phyloP scores from a whole-genome alignment of 2,329 filamentous ascomycete species.

The Trichoderma atroviride region DNA sequence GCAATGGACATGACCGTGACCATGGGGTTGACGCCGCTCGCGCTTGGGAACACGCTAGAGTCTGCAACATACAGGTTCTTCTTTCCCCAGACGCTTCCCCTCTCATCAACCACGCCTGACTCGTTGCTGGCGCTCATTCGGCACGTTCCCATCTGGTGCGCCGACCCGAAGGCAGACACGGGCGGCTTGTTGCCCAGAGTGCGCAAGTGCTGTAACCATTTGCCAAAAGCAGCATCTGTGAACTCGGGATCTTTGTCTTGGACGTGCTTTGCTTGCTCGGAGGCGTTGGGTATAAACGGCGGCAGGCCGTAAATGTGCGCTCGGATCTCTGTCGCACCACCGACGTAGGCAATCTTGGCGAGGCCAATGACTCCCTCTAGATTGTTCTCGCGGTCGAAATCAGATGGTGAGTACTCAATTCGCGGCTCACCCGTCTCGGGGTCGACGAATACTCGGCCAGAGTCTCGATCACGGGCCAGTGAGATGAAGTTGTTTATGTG shows the following conservation, averaged over 20 bases:
- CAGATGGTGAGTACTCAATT: conserved; percentile 70
- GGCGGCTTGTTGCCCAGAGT: conserved; percentile 54
- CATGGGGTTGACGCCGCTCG: conserved; percentile 83
- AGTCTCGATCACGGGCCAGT: conserved; percentile 74
- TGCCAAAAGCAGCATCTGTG: conserved; percentile 61
- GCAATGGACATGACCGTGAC: conserved; percentile 73
- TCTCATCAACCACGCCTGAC: conserved; percentile 60
- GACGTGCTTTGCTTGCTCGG: conserved; percentile 29
- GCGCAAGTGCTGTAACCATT: conserved; percentile 60
- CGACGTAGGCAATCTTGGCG: conserved; percentile 75
- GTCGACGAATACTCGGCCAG: conserved; percentile 74
- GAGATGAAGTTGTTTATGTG: conserved; percentile 74
- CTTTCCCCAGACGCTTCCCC: conserved; percentile 66
- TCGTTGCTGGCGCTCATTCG: conserved; percentile 63
- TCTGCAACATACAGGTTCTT: conserved; percentile 71
- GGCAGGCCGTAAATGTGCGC: conserved; percentile 62
- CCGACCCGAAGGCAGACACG: conserved; percentile 62
- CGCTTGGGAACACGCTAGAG: conserved; percentile 74
- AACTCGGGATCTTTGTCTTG: conserved; percentile 47
- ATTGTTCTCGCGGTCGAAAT: conserved; percentile 71
- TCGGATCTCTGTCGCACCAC: conserved; percentile 80
- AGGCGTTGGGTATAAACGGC: conserved; percentile 56
- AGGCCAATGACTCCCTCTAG: conserved; percentile 71
- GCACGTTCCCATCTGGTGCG: conserved; percentile 81
- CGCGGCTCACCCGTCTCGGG: conserved; percentile 64